Evolutionary conservation across 345 rosid genomes (phyloP).

Genomic region (Mercurialis annua): DNA sequence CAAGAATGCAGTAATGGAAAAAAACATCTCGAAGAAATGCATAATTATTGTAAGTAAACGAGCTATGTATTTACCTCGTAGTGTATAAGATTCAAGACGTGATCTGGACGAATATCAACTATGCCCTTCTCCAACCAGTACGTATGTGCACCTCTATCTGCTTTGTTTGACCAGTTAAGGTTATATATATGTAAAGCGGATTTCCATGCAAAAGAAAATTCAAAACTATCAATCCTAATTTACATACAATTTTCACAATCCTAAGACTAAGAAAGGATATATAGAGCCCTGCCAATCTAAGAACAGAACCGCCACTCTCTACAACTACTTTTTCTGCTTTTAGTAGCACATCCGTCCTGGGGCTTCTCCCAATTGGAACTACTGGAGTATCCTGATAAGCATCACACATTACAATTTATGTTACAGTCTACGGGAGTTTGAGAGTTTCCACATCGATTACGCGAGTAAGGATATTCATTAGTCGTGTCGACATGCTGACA

Average conservation of each 20-base stretch:
- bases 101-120: slow-evolving; percentile 74
- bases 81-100: slow-evolving; percentile 87
- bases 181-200: slow-evolving; percentile 8
- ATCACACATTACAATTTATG: neutral
- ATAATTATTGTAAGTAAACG: neutral
- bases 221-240: slow-evolving; percentile 15
- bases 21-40: neutral
- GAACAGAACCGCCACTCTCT: slow-evolving; percentile 70
- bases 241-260: slow-evolving; percentile 1
- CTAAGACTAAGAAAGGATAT: slow-evolving; percentile 62
- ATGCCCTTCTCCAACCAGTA: slow-evolving; percentile 83
- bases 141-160: slow-evolving; percentile 82
- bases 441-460: neutral
- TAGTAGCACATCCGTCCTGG: slow-evolving; percentile 77
- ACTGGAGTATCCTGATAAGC: slow-evolving; percentile 65
- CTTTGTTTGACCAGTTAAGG: slow-evolving; percentile 68
- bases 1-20: neutral
- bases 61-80: slow-evolving; percentile 60
- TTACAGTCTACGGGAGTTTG: neutral
- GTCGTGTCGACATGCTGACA: no score
- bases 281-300: slow-evolving; percentile 92
- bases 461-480: no score
- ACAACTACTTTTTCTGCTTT: slow-evolving; percentile 72
- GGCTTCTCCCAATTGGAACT: slow-evolving; percentile 86
- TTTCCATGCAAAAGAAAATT: neutral